Base-by-base conservation (phyloP, 1,284 basidiomycete species). In the Bothia castanella region DNA sequence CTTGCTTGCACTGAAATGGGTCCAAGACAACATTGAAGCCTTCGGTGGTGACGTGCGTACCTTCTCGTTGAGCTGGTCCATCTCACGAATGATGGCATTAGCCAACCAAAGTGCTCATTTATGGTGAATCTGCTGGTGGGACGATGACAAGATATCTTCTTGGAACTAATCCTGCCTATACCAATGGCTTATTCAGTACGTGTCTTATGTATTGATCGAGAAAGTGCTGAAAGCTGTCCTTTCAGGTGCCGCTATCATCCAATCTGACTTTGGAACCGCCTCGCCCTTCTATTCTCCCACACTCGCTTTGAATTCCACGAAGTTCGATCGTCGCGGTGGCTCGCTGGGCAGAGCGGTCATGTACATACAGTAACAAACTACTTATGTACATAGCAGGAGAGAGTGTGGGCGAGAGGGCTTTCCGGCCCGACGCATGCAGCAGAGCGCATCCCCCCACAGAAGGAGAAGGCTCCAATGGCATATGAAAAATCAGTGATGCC, bases 1-100 rank as follows among this genome's bases (percentile, higher is more conserved):
- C 21, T 45, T 63, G 12, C 55, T 61, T 25, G 57, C 62, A 8
- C 16, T 58, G 20, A 49, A 59, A 12, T 68, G 65, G 69, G 64
- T 70, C 8, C 60, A 64, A 45, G 58, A 65, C 16, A 60, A 69
- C 36, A 66, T 69, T 14, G 49, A 47, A n/a, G 55, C 57, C 10
- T 61, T 66, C 45, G 55, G 57, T 29, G 57, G 58, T 5, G 56
- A 61, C 25, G 59, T 61, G 30, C 11, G 49, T 32, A 13, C 32
- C 13, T 47, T 12, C 8, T 11, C 17, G 6, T 19, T 20, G 16
- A 10, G 12, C 31, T 16, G 21, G 23, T 27, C n/a, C 16, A 35
- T 20, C 31, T 52, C 30, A 19, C 19, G 10, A 27, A 53, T 25
- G n/a, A 1, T 30, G n/a, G 1, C 6, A 37, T 27, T 36, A 59